Conservation (phyloP, 2,329 filamentous ascomycete species). For the Phoma sp. region DNA sequence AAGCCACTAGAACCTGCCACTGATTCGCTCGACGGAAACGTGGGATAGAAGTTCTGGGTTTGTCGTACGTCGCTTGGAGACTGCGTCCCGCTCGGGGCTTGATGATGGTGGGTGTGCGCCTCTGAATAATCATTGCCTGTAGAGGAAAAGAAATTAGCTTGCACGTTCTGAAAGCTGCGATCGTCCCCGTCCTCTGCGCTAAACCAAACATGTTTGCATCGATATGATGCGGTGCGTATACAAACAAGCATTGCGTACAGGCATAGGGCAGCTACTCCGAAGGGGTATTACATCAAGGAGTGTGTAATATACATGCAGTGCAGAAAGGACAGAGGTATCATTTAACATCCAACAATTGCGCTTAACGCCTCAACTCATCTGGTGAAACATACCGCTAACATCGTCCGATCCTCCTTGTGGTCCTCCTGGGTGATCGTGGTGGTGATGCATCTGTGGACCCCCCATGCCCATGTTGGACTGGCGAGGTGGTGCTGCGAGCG, state of each 20-base stretch:
- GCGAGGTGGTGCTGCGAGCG: slow-evolving; percentile 64
- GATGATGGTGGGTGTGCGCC: slow-evolving; percentile 71
- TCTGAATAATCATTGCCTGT: slow-evolving; percentile 65
- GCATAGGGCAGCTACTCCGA: slow-evolving; percentile 46
- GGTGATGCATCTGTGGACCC: slow-evolving; percentile 70
- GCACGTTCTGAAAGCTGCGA: slow-evolving; percentile 37
- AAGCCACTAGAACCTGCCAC: slow-evolving; percentile 64
- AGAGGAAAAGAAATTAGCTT: slow-evolving; percentile 53
- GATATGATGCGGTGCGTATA: slow-evolving; percentile 21
- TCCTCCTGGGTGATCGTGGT: slow-evolving; percentile 74
- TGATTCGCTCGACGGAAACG: slow-evolving; percentile 66
- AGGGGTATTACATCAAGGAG: slow-evolving; percentile 53
- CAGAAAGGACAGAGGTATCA: slow-evolving; percentile 52
- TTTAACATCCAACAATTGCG: slow-evolving; percentile 48
- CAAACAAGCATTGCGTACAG: slow-evolving; percentile 33
- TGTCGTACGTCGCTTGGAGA: slow-evolving; percentile 73
- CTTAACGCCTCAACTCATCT: slow-evolving; percentile 73
- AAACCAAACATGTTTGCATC: slow-evolving; percentile 35
- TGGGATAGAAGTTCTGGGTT: slow-evolving; percentile 76
- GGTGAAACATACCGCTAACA: slow-evolving; percentile 97
- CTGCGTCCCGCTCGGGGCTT: slow-evolving; percentile 59
- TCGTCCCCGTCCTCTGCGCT: slow-evolving; percentile 26
- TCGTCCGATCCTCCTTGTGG: slow-evolving; percentile 72
- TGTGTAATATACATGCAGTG: slow-evolving; percentile 52
- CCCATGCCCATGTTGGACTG: slow-evolving; percentile 75